Percentiles rank a stretch among this genome's conserved stretches.
These are phyloP conservation scores for Penicillium crustosum DNA, from an alignment of 2,329 filamentous ascomycete genomes.

Conservation along the genomic window DNA sequence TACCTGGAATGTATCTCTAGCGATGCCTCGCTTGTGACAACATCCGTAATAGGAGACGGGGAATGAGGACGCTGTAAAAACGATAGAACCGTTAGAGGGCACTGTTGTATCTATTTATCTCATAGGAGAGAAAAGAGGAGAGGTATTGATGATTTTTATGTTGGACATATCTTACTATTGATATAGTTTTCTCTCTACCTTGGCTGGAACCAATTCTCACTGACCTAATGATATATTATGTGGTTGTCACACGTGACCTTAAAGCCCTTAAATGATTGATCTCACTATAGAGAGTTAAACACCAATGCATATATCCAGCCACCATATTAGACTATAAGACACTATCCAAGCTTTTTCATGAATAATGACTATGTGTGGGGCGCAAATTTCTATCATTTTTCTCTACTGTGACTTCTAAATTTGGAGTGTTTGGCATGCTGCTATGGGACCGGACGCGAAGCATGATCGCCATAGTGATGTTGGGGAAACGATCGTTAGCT, in stretches of 20 bases:
- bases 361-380: no score
- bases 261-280: not conserved
- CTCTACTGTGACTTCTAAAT: not conserved
- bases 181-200: not conserved
- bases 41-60: not conserved
- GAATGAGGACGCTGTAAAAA: not conserved
- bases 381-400: no score
- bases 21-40: not conserved
- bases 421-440: not conserved
- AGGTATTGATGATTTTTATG: not conserved
- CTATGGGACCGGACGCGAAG: no score
- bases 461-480: no score
- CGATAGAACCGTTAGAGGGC: not conserved
- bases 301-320: not conserved
- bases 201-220: not conserved
- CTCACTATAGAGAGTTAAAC: not conserved
- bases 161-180: not conserved
- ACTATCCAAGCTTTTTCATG: not conserved
- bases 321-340: not conserved
- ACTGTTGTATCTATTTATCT: not conserved
- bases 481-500: no score
- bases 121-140: not conserved
- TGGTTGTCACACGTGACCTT: not conserved
- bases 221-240: not conserved
- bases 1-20: not conserved